A percentile compares a stretch with the other conserved stretches of the same genome.
Evolutionary conservation across 768 basidiomycete genomes (phyloP).

Genomic region (Boletus speciosus): DNA sequence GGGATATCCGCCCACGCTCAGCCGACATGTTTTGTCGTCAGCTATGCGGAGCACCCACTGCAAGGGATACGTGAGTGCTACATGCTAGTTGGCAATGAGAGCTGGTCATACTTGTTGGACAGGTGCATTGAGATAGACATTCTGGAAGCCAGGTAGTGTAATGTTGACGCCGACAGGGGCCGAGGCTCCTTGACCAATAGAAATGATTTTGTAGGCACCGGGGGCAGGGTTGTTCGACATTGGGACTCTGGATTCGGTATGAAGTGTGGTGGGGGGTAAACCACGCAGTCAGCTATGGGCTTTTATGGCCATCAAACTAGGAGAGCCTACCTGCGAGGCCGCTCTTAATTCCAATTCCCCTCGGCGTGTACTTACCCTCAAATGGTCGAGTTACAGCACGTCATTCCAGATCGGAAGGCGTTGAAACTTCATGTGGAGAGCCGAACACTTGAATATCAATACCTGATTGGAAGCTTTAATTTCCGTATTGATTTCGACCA

Average conservation of each 20-base stretch:
- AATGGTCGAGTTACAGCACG: no score
- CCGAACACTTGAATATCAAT: neutral
- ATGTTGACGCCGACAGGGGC: neutral
- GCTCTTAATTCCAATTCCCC: neutral
- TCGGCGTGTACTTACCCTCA: no score
- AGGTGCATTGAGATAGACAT: neutral
- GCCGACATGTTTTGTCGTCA: neutral
- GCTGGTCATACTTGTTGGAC: neutral
- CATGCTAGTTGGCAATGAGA: no score
- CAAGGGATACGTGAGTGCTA: neutral
- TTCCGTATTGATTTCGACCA: neutral
- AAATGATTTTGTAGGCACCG: no score
- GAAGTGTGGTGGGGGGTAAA: neutral
- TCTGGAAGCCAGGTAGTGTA: neutral
- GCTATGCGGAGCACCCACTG: neutral
- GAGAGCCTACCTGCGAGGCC: no score
- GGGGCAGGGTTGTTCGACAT: neutral
- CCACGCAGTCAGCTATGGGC: no score
- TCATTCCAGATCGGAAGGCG: no score
- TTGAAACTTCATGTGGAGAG: neutral
- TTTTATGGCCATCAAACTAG: neutral
- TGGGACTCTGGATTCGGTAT: neutral
- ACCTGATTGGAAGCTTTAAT: neutral
- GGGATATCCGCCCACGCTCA: neutral
- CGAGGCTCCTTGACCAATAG: neutral